Base-by-base conservation (phyloP, 176 grass and related monocot species). In the Olyra latifolia region DNA sequence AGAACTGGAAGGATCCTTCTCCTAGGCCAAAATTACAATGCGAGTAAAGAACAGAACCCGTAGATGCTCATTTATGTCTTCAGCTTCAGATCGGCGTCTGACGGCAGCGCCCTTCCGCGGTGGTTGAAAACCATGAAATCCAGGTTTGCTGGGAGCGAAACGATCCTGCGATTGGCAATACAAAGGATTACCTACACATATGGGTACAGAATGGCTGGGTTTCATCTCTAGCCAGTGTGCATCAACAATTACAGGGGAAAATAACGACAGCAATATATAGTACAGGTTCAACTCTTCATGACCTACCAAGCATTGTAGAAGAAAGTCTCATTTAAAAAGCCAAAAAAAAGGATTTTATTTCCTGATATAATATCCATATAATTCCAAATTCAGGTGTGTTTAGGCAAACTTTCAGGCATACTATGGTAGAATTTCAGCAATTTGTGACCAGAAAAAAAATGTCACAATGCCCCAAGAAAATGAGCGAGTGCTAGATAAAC, bases 91-190 rank as follows among this genome's bases (percentile, higher is more conserved):
- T 89, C 84, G 23, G 74, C 6, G 17, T 95, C 84, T 8, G 90
- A 69, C 7, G 86, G 88, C n/a, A 99, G 58, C 10, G 90, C 82
- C 39, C 69, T 84, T 62, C 90, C 88, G 1, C 96, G 89, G 79
- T 99, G 96, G 74, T 99, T 99, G 87, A 99, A 99, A 73, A 86
- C 89, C 90, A 99, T 95, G 72, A 99, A 99, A 74, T 99, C 96
- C 84, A 99, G 43, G 83, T 99, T 95, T 27, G 84, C 75, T 3
- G 96, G 92, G 56, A 93, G 85, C 0, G 88, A 95, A 25, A 95
- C 90, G 6, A 99, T 85, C 96, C 92, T 95, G 88, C 75, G 66
- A 64, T 88, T 72, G 56, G 40, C 23, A 73, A 60, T 17, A 43
- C 4, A 7, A 12, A 0, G 16, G 29, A 66, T 89, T 58, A 89